Evolutionary conservation across 352 stramenopile genomes (phyloP), one percentile per base, ranked within the genome.

Genomic region (Phytopythium helicoides): DNA sequence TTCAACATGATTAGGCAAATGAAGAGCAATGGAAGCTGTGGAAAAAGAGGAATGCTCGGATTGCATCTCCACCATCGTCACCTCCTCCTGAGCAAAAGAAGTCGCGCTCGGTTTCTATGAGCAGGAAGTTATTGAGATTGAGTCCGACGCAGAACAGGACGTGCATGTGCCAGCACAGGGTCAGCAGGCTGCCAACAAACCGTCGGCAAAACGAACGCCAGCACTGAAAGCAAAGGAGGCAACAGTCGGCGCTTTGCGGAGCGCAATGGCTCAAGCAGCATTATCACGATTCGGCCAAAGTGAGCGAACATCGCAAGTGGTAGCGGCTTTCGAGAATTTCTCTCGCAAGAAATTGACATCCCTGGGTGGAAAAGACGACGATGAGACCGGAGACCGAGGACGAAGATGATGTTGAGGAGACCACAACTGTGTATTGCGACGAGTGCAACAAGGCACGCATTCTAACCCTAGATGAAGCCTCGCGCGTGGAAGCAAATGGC

Each of bases 381-480:
- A 71, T 8, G 41, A 56, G 1, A 47, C 66, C 21, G 54, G n/a
- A 81, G 28, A 73, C 25, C 1, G 58, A 86, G 16, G 68, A 62
- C 1, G 68, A 80, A 10, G 79, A 87, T 1, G 71, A 82, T 6
- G 38, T 87, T 3, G 79, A 89, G 36, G 65, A 76, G 50, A 81
- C 71, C 18, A 86, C 66, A 6, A 93, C 85, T 0, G 76, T 92
- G 14, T 87, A 90, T 48, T 95, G 85, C 34, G 85, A 95, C 59
- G 44, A 37, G n/a, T 95, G 85, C 56, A 74, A 73, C 55, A 95
- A 95, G 58, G 81, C 78, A 6, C 82, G 85, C 7, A 87, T 92
- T 18, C 46, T 95, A 19, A 80, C 73, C 11, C 36, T 60, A 2
- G 55, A 72, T 3, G 77, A 92, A 61, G 71, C 66, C 7, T 47